Evolutionary conservation across 306 rosid species (phyloP).

Genomic region (Lithocarpus polystachyus): DNA sequence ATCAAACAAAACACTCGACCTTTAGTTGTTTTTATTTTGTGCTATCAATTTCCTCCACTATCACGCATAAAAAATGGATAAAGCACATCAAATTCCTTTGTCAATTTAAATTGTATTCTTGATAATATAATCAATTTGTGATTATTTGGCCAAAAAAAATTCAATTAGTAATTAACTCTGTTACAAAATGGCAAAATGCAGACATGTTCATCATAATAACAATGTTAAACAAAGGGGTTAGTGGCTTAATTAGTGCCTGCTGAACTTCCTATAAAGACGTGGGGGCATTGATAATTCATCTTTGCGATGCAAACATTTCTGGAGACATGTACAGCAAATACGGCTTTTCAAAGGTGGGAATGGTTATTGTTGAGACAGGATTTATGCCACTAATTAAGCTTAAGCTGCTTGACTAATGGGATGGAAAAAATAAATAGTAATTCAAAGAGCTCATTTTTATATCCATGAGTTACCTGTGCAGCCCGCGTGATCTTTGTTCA

Average conservation of each 20-base stretch:
- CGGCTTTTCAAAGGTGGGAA: slow-evolving; percentile 6
- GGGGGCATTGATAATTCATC: neutral
- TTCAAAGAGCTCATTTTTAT: too few relatives aligned
- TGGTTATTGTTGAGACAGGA: slow-evolving; percentile 12
- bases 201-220: too few relatives aligned
- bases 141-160: neutral
- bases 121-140: neutral
- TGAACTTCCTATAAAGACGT: neutral
- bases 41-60: neutral
- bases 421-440: neutral
- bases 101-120: neutral
- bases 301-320: neutral
- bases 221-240: too few relatives aligned
- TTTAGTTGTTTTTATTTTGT: neutral
- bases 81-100: neutral
- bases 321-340: neutral
- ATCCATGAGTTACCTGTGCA: too few relatives aligned
- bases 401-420: neutral
- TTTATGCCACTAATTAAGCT: neutral
- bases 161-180: neutral
- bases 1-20: neutral
- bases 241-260: neutral
- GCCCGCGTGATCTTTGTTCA: neutral
- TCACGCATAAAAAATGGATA: neutral
- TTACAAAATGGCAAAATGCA: too few relatives aligned